A percentile compares a stretch with the other conserved stretches of the same genome.
Evolutionary conservation across 2,329 filamentous ascomycete species (phyloP).

Genomic region (Monosporascus sp.): DNA sequence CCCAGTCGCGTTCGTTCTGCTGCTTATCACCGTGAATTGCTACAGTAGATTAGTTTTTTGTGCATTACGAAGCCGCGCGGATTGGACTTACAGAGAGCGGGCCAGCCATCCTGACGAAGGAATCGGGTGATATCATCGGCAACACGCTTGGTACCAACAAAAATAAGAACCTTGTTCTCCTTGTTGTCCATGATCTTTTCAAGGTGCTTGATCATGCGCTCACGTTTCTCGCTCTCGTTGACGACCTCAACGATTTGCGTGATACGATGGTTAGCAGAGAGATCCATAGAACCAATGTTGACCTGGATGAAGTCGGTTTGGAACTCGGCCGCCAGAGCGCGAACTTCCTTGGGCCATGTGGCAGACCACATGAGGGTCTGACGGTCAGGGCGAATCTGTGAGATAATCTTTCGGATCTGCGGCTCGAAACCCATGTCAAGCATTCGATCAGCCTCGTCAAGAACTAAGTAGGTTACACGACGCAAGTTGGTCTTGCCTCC

Average conservation of each 20-base stretch:
- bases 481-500: conserved; percentile 97
- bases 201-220: conserved; percentile 93
- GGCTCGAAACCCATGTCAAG: conserved; percentile 99
- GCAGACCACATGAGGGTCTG: conserved; percentile 99
- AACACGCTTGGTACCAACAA: conserved; percentile 90
- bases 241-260: conserved; percentile 97
- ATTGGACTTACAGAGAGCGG: conserved; percentile 76
- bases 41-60: conserved; percentile 42
- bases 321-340: conserved; percentile 85
- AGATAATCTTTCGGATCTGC: conserved; percentile 97
- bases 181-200: conserved; percentile 98
- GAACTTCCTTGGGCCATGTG: conserved; percentile 98
- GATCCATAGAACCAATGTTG: conserved; percentile 94
- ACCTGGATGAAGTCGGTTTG: conserved; percentile 96
- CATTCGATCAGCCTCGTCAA: conserved; percentile 99
- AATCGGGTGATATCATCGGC: conserved; percentile 97
- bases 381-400: conserved; percentile 94
- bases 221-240: conserved; percentile 94
- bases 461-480: conserved; percentile 94
- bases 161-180: conserved; percentile 91
- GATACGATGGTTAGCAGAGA: conserved; percentile 95
- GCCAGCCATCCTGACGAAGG: conserved; percentile 96
- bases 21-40: conserved; percentile 99
- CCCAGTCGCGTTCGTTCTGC: conserved; percentile 99
- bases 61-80: conserved; percentile 39